These are phyloP conservation scores for Podospora bellae-mahoneyi DNA, from an alignment of 495 filamentous ascomycete species.

Conservation along the genomic window DNA sequence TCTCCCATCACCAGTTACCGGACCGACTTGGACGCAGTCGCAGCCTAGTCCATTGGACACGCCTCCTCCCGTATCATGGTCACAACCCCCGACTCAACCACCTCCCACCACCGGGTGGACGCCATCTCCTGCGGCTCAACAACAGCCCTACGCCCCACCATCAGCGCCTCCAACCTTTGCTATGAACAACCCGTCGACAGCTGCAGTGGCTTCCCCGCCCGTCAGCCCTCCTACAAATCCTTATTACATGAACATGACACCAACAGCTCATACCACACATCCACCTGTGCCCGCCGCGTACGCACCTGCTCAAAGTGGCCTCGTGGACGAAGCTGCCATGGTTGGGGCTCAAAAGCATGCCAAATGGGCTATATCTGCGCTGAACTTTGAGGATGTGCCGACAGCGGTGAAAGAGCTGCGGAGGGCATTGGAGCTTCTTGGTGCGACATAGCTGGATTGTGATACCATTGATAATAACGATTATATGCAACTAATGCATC, in stretches of 20 bases:
- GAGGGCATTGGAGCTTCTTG: constrained; percentile 66
- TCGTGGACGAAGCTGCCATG: constrained; percentile 69
- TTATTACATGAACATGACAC: constrained; percentile 22
- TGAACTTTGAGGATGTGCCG: constrained; percentile 92
- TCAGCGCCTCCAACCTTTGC: constrained; percentile 32
- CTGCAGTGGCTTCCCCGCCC: constrained; percentile 31
- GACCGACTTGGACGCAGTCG: constrained; percentile 14
- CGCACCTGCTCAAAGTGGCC: constrained; percentile 14
- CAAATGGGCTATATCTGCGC: constrained; percentile 91
- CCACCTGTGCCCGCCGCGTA: constrained; percentile 19
- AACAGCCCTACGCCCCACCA: constrained; percentile 21
- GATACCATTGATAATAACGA: constrained; percentile 7
- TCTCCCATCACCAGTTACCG: constrained; percentile 21
- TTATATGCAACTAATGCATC: neutral
- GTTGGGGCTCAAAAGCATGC: constrained; percentile 87
- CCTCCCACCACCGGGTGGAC: constrained; percentile 14
- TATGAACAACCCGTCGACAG: constrained; percentile 23
- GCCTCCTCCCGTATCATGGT: constrained; percentile 25
- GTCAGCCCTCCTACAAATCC: constrained; percentile 25
- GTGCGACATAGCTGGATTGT: constrained; percentile 40
- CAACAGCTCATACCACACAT: constrained; percentile 19
- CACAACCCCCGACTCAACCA: constrained; percentile 13
- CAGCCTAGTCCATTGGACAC: constrained; percentile 26
- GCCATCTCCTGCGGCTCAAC: constrained; percentile 10
- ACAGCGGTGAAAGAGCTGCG: constrained; percentile 86